Conservation (phyloP, 2,329 filamentous ascomycete species). For the Talaromyces sp. region DNA sequence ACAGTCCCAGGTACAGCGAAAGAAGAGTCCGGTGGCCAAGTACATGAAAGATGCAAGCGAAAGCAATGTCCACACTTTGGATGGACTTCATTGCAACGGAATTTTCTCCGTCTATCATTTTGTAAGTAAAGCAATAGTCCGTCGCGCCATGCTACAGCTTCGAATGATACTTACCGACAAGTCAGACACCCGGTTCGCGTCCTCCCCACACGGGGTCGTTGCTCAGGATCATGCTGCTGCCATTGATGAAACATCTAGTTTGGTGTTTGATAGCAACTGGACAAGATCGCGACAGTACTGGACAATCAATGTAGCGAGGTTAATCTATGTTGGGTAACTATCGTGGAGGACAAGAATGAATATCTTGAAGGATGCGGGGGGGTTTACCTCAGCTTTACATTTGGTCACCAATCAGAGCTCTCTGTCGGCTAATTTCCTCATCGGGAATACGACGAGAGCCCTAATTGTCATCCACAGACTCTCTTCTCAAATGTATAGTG, state of each 20-base stretch:
- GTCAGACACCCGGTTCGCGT: conserved; percentile 12
- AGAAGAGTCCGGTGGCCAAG: conserved; percentile 38
- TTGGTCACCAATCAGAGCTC: neutral
- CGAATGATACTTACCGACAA: conserved; percentile 6
- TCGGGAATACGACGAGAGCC: neutral
- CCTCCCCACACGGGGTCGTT: conserved; percentile 9
- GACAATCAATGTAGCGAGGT: neutral
- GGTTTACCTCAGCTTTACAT: neutral
- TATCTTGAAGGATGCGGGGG: neutral
- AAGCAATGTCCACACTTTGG: conserved; percentile 52
- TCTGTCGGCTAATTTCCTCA: conserved; percentile 1
- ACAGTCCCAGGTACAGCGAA: conserved; percentile 12
- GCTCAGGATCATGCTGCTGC: conserved; percentile 11
- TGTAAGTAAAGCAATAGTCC: neutral
- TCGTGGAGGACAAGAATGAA: neutral
- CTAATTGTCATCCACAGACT: neutral
- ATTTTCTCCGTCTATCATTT: conserved; percentile 46
- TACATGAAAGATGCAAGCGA: conserved; percentile 50
- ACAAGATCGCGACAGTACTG: neutral
- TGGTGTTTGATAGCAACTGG: neutral
- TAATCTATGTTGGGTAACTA: neutral
- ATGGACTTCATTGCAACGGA: conserved; percentile 51
- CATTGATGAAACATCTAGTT: conserved; percentile 11
- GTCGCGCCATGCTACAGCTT: neutral
- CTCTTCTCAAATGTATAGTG: neutral